Evolutionary conservation across 2,329 filamentous ascomycete genomes (phyloP), one percentile per base, ranked within the genome.

Genomic region (Torrubiellomyces zombiae): DNA sequence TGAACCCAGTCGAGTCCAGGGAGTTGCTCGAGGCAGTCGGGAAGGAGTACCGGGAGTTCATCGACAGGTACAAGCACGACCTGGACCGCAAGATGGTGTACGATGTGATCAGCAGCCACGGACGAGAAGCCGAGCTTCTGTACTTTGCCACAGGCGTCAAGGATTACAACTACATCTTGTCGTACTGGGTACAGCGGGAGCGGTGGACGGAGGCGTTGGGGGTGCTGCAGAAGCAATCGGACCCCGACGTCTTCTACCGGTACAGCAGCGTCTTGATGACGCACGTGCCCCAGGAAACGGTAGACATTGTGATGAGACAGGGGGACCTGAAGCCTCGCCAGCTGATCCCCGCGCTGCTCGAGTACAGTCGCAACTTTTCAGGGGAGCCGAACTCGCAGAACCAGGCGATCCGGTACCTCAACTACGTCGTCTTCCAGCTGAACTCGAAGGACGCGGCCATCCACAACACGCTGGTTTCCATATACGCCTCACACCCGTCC

Each of bases 181-280:
- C 81, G 7, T 98, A 98, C 51, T 98, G 89, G 89, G 77, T 95
- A 11, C 89, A 95, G 50, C 68, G 86, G 31, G 89, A 95, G 52
- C 71, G 80, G 38, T 98, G 89, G 89, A 55, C 59, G 4, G 83
- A 94, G 39, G 82, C 83, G 3, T 59, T 98, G 36, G 68, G 71
- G 28, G 83, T 95, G 20, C 61, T 98, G 26, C 92, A 94, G 55
- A 83, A 79, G 49, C 89, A 98, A 52, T 92, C 75, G 5, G 79
- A 92, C 25, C 70, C 81, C 0, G 82, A 92, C 25, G 80, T 92
- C 22, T 98, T 95, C 53, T 95, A 95, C 58, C 77, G 81, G 34
- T 94, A 95, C 49, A 89, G 82, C 56, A 93, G 77, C 41, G 85
- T 95, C n/a, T 65, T 98, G 23, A 93, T 98, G 77, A 76, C 74